Evolutionary conservation across 2,329 filamentous ascomycete species (phyloP).

Genomic region (Trichoderma sp.): DNA sequence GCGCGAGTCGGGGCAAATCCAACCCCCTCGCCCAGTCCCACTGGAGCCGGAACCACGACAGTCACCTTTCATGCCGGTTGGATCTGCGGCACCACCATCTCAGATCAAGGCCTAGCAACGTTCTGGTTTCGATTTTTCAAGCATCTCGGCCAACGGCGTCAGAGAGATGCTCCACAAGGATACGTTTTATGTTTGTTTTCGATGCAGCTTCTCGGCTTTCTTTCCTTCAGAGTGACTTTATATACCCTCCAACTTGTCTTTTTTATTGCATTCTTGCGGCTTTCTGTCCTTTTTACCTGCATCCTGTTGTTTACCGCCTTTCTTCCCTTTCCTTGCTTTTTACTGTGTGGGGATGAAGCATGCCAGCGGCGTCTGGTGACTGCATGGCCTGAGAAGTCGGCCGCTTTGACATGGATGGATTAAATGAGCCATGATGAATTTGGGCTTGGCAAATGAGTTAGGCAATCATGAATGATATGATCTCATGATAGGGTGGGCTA

Average conservation of each 20-base stretch:
- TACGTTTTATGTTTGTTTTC: background rate
- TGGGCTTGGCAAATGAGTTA: background rate
- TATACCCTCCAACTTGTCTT: background rate
- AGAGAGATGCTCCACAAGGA: background rate
- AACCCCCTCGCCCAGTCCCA: constrained; percentile 1
- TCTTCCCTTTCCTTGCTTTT: background rate
- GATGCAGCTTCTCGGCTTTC: background rate
- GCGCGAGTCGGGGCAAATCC: background rate
- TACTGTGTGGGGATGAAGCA: background rate
- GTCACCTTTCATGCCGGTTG: constrained; percentile 6
- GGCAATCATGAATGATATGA: constrained; percentile 13
- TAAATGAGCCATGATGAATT: constrained; percentile 12
- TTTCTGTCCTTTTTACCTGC: background rate
- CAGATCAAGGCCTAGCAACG: constrained; percentile 11
- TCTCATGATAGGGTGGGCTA: background rate
- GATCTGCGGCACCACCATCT: background rate
- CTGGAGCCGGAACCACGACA: constrained; percentile 12
- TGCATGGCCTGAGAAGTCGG: background rate
- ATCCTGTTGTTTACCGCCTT: background rate
- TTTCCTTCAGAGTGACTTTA: background rate
- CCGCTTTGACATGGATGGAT: constrained; percentile 2
- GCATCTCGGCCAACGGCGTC: background rate
- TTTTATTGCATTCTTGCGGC: background rate
- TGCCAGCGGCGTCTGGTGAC: background rate
- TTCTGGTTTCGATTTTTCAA: background rate